Conservation (phyloP, 306 rosid genomes). For the Castanospermum australe region DNA sequence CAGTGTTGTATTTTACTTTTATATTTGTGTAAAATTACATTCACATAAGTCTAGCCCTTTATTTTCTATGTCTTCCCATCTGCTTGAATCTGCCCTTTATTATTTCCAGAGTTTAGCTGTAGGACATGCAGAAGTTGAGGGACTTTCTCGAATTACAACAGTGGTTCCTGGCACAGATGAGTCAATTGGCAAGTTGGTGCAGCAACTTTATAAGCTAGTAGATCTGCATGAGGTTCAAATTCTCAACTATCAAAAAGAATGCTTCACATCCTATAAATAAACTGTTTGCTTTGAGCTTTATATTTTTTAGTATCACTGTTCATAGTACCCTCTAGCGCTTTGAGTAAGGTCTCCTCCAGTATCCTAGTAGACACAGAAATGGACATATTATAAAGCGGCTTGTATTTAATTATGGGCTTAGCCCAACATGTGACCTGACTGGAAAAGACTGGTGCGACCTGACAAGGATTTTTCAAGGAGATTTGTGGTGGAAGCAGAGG, state of each 20-base stretch:
- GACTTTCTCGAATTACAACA: constrained; percentile 81
- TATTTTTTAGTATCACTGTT: not conserved
- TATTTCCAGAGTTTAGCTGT: constrained; percentile 82
- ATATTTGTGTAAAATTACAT: constrained; percentile 2
- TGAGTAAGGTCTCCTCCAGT: not conserved
- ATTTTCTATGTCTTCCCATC: constrained; percentile 15
- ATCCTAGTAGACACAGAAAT: not conserved
- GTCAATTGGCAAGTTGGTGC: constrained; percentile 72
- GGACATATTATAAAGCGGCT: not conserved
- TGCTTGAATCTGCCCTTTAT: constrained; percentile 12
- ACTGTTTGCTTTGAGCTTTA: constrained; percentile 8
- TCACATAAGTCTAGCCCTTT: not conserved
- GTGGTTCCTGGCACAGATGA: constrained; percentile 91
- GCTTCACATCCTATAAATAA: constrained; percentile 15
- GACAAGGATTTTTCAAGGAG: not conserved
- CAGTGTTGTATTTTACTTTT: not conserved
- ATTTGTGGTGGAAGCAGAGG: not conserved
- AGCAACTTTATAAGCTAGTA: constrained; percentile 75
- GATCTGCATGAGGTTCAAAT: constrained; percentile 67
- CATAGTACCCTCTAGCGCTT: not conserved
- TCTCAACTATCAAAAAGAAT: constrained; percentile 23
- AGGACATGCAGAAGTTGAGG: constrained; percentile 81
- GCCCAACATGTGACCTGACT: not conserved
- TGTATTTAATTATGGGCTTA: not conserved
- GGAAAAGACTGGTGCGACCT: not conserved